A percentile compares a stretch with the other conserved stretches of the same genome.
phyloP scores from a whole-genome alignment of 108 stramenopile genomes.

The Cyclotella baltica region DNA sequence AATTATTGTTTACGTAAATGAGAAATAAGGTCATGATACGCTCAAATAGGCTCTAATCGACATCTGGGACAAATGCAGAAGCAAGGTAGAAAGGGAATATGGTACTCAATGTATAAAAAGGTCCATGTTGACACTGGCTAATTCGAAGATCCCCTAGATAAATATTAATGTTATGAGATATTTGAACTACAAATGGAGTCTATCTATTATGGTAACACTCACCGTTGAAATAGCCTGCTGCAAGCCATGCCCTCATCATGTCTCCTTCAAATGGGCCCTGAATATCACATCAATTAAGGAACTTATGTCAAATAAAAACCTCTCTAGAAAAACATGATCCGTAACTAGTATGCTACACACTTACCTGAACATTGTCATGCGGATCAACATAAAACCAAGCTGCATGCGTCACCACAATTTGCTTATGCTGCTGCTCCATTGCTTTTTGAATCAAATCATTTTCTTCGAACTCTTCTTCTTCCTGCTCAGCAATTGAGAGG shows the following conservation, averaged over 20 bases:
- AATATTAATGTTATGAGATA: no score
- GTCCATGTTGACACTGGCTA: background rate
- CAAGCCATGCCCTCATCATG: conserved; percentile 14
- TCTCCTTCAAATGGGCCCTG: conserved; percentile 6
- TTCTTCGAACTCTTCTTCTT: background rate
- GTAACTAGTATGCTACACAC: background rate
- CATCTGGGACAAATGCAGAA: conserved; percentile 8
- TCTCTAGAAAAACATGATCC: background rate
- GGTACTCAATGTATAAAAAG: conserved; percentile 3
- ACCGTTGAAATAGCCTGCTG: conserved; percentile 17
- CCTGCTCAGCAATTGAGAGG: conserved; percentile 10
- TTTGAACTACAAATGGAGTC: no score
- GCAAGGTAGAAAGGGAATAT: conserved; percentile 12
- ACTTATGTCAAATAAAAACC: background rate
- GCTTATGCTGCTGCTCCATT: background rate
- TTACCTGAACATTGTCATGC: background rate
- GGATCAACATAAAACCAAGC: conserved; percentile 14
- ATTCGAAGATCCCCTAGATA: conserved; percentile 11
- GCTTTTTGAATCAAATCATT: no score
- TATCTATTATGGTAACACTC: no score
- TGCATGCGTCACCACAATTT: background rate
- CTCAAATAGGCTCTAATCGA: background rate
- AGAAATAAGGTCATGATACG: no score
- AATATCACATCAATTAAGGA: background rate
- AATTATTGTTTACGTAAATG: no score